Percentiles rank a stretch among this genome's conserved stretches.
Conservation (phyloP, 129 eudicot genomes). For the Flaveria bidentis region DNA sequence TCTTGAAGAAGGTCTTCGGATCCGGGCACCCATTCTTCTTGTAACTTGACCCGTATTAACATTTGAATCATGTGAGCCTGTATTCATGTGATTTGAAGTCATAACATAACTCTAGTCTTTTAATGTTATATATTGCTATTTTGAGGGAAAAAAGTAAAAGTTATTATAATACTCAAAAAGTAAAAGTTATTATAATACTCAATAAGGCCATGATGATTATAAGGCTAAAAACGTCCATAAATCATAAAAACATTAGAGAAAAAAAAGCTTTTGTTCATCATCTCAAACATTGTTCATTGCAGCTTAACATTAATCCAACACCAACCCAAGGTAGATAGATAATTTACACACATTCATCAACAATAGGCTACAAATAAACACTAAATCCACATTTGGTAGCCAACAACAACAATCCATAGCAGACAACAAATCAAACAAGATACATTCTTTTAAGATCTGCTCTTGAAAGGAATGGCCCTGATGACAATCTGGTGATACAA, state of each 20-base stretch:
- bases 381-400: slow-evolving; percentile 6
- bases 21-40: too few relatives aligned
- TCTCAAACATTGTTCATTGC: slow-evolving; percentile 1
- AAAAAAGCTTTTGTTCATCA: background rate
- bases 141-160: too few relatives aligned
- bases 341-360: slow-evolving; percentile 52
- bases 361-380: slow-evolving; percentile 15
- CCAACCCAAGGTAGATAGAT: slow-evolving; percentile 26
- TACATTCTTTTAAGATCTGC: slow-evolving; percentile 44
- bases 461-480: slow-evolving; percentile 91
- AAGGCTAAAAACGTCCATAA: background rate
- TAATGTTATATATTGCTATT: too few relatives aligned
- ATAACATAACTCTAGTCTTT: too few relatives aligned
- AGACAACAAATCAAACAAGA: slow-evolving; percentile 13
- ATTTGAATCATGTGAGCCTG: too few relatives aligned
- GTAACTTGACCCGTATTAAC: too few relatives aligned
- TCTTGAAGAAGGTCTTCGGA: too few relatives aligned
- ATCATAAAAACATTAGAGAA: background rate
- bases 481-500: slow-evolving; percentile 73
- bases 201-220: background rate
- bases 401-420: slow-evolving; percentile 20
- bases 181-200: too few relatives aligned
- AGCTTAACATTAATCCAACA: slow-evolving; percentile 38
- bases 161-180: too few relatives aligned
- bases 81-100: too few relatives aligned